Evolutionary conservation across 2,329 filamentous ascomycete genomes (phyloP), one percentile per base, ranked within the genome.

Genomic region (Aureobasidium sp.): DNA sequence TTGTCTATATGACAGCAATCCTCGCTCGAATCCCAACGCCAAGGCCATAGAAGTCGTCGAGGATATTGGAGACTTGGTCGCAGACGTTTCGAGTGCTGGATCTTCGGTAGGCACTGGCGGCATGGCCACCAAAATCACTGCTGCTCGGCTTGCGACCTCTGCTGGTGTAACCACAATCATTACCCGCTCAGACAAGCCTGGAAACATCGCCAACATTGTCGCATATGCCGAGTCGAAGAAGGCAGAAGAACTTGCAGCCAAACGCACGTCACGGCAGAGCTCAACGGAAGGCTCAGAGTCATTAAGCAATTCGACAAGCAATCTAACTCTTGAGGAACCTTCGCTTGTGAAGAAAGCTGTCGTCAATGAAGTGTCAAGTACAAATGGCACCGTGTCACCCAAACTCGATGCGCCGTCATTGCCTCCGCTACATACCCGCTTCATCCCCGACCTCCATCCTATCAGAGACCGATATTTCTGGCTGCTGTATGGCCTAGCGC

Each of bases 51-150:
- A 95, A 70, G 88, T 97, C 0, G 91, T 99, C 1, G 87, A 94
- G 60, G 91, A 99, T 70, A 96, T 99, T 64, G 81, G 84, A 0
- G 82, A 86, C 5, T 80, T 99, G 23, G 85, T 89, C 63, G 94
- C 90, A 2, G 94, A 99, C 75, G 91, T 96, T 7, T 97, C 92
- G 2, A 90, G 88, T 34, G 89, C 91, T 26, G 94, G 94, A 4
- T 97, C 91, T 2, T 82, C 89, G 4, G 78, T 99, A 17, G 94
- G 94, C 26, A 99, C 94, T 1, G 94, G 94, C 23, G 94, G 94
- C 48, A 99, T 99, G 94, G 87, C 88, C 66, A 99, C 94, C 63
- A 99, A 99, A 78, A 96, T 99, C 68, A 87, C 95, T 29, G 94
- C 94, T 59, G 94, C 94, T 29, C 86, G 90, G 60, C 82, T 99